A percentile compares a stretch with the other conserved stretches of the same genome.
Conservation (phyloP, 768 basidiomycete genomes). For the Pulveroboletus sp. region DNA sequence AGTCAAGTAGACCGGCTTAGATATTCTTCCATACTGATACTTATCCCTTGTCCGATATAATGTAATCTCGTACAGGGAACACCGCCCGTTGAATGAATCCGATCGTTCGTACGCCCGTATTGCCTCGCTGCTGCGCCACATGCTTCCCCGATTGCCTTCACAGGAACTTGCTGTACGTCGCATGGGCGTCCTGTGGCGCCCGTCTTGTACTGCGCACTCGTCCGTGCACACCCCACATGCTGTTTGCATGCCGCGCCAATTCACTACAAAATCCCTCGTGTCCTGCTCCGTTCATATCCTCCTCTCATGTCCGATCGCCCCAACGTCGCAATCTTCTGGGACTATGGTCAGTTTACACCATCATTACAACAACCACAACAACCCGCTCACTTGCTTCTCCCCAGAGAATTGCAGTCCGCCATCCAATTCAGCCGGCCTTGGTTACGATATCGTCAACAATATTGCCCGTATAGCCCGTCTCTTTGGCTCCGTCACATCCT, state of each 20-base stretch:
- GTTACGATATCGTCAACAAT: slow-evolving; percentile 41
- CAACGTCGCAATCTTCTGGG: slow-evolving; percentile 44
- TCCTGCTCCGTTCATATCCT: slow-evolving; percentile 10
- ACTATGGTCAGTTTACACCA: slow-evolving; percentile 28
- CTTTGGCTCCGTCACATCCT: slow-evolving; percentile 46
- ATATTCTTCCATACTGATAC: slow-evolving; percentile 14
- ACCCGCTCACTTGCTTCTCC: slow-evolving; percentile 4
- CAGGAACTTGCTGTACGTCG: slow-evolving; percentile 17
- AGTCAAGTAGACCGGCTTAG: slow-evolving; percentile 52
- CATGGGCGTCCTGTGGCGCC: slow-evolving; percentile 19
- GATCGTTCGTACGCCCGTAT: neutral
- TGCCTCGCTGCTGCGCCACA: no score
- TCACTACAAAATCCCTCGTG: slow-evolving; percentile 24
- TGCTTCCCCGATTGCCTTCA: neutral
- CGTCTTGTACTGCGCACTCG: slow-evolving; percentile 14
- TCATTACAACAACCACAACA: neutral
- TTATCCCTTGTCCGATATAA: slow-evolving; percentile 20
- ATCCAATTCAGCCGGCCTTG: slow-evolving; percentile 32
- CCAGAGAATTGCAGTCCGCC: slow-evolving; percentile 33
- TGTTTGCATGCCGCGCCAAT: neutral
- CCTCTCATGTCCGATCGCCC: slow-evolving; percentile 33
- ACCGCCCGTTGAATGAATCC: neutral
- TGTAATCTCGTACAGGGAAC: slow-evolving; percentile 12
- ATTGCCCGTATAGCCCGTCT: slow-evolving; percentile 44
- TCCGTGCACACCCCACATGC: slow-evolving; percentile 2